phyloP scores from a whole-genome alignment of 2,329 filamentous ascomycete genomes.

The Trichoderma sp. region DNA sequence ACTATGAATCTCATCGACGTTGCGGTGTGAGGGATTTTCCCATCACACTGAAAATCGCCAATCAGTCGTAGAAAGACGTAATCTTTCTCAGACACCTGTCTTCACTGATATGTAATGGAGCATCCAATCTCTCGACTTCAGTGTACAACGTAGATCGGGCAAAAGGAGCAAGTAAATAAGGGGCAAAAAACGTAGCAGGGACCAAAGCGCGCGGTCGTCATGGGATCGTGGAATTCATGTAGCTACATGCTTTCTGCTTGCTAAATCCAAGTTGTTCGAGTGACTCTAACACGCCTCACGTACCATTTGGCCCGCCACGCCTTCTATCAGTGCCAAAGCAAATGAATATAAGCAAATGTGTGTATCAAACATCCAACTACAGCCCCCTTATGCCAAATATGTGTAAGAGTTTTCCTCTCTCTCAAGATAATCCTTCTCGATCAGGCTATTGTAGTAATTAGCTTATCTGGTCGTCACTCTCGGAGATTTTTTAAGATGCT shows the following conservation, averaged over 20 bases:
- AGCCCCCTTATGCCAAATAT: constrained; percentile 60
- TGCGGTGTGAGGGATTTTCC: neutral
- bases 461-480: neutral
- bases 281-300: neutral
- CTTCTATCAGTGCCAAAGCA: neutral
- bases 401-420: constrained; percentile 68
- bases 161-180: neutral
- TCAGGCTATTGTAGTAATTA: constrained; percentile 55
- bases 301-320: neutral
- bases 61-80: neutral
- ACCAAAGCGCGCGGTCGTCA: neutral
- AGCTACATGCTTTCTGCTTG: neutral
- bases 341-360: neutral
- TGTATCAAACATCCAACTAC: neutral
- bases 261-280: neutral
- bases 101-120: neutral
- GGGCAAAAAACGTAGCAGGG: neutral
- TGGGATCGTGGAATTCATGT: neutral
- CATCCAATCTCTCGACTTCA: neutral
- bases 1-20: neutral
- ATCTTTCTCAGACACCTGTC: neutral
- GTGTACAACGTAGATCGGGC: neutral
- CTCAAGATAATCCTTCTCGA: constrained; percentile 93
- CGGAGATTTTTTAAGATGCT: constrained; percentile 33
- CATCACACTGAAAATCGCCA: neutral